Evolutionary conservation across 164 flowering plant species (phyloP), one percentile per base, ranked within the genome.

Genomic region (Chimonanthus praecox): DNA sequence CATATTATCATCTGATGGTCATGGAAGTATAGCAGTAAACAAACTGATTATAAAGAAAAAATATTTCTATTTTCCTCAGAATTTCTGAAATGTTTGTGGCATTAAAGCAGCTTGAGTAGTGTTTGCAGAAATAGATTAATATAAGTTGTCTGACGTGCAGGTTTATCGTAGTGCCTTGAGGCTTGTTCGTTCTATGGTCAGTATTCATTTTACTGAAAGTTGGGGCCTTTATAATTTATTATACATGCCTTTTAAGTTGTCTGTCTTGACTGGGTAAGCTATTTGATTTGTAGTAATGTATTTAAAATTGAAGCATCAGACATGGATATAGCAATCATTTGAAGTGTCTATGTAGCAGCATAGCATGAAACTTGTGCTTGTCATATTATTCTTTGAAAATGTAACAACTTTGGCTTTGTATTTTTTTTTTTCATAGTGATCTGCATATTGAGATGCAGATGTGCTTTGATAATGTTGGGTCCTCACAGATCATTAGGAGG

Each of bases 101-200:
- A 66, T 44, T 13, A 3, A 47, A 33, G 13, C 16, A 7, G 45
- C 45, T 33, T 9, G n/a, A 49, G 61, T 61, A 47, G 2, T 46
- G 33, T 71, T n/a, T 61, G 58, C 46, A 61, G 67, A 61, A 61
- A 47, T 61, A 47, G 21, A 62, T 16, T 47, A 71, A 62, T 66
- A 45, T 72, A 51, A 50, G 54, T 20, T 51, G 7, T 71, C 33
- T 71, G 18, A 60, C 68, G 49, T 80, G 60, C 88, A 94, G 99
- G 99, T 95, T 73, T 95, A 95, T 72, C 90, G 89, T 50, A 95
- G 99, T 85, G 99, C 99, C 68, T 79, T 95, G 84, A 88, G 92
- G 83, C 94, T 93, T 68, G 99, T 95, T 49, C 90, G 98, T 7
- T 92, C 98, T 64, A 94, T 92, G 99, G 98, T 92, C 8, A 85